These are phyloP conservation scores for Neonectria ditissima DNA, from an alignment of 2,329 filamentous ascomycete genomes.

Conservation along the genomic window DNA sequence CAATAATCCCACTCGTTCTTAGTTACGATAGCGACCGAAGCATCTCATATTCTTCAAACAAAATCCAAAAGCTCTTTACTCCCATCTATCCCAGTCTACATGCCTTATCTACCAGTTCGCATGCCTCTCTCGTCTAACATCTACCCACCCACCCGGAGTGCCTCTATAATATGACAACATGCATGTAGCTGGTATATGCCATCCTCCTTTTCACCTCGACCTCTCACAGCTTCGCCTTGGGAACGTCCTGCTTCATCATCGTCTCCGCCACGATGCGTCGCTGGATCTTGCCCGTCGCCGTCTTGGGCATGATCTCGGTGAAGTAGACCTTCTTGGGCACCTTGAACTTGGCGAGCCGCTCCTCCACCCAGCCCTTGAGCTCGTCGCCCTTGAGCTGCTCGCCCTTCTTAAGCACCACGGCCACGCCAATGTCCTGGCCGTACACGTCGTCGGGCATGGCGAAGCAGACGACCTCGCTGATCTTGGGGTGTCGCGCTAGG, in stretches of 20 bases:
- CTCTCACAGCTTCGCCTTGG: constrained; percentile 66
- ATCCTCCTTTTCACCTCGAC: not conserved
- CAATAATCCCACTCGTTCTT: not conserved
- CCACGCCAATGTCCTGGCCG: constrained; percentile 83
- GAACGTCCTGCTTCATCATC: constrained; percentile 77
- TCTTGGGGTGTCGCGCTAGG: constrained; percentile 76
- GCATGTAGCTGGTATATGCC: not conserved
- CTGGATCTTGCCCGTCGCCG: constrained; percentile 92
- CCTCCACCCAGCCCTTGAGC: constrained; percentile 75
- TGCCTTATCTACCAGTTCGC: not conserved
- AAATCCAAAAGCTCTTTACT: not conserved
- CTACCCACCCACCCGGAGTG: not conserved
- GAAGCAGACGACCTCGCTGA: constrained; percentile 85
- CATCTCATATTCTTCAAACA: constrained; percentile 1
- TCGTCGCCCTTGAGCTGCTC: constrained; percentile 67
- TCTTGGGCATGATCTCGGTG: constrained; percentile 87
- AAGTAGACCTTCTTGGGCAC: constrained; percentile 88
- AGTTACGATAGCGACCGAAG: constrained; percentile 13
- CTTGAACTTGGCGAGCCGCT: constrained; percentile 85
- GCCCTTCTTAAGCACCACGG: constrained; percentile 78
- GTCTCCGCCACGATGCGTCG: constrained; percentile 86
- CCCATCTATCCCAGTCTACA: not conserved
- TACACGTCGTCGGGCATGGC: constrained; percentile 85
- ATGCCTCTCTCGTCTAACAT: not conserved
- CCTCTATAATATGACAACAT: constrained; percentile 8